A percentile compares a stretch with the other conserved stretches of the same genome.
Evolutionary conservation across 176 grass and related monocot species (phyloP).

Genomic region (Rhynchospora pubera): DNA sequence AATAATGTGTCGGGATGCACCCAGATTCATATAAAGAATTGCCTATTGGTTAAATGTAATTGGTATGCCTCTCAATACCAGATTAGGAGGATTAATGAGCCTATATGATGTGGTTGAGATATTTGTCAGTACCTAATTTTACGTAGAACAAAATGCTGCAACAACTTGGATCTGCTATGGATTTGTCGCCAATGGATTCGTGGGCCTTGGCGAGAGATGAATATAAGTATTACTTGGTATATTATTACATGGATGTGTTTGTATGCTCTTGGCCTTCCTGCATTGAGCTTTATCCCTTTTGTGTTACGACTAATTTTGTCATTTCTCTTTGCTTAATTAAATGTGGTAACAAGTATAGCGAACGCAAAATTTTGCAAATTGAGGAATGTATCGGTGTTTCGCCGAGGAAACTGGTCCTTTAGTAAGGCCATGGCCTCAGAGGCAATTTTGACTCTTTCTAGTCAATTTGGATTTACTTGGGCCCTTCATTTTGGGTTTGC

Average conservation of each 20-base stretch:
- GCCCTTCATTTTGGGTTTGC: no score
- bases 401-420: no score
- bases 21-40: not conserved
- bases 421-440: no score
- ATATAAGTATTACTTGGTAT: not conserved
- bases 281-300: not conserved
- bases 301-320: not conserved
- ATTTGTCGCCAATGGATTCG: not conserved
- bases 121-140: not conserved
- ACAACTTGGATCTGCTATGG: no score
- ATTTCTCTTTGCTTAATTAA: no score
- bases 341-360: no score
- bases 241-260: not conserved
- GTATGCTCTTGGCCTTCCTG: not conserved
- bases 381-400: no score
- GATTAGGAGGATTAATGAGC: not conserved
- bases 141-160: not conserved
- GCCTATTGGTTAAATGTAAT: not conserved
- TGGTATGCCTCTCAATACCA: not conserved
- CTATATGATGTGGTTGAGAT: slow-evolving; percentile 1
- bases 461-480: no score
- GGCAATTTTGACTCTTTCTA: no score
- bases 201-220: not conserved
- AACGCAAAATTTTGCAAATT: no score
- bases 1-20: not conserved